A percentile compares a stretch with the other conserved stretches of the same genome.
Evolutionary conservation across 2,329 filamentous ascomycete species (phyloP).

Genomic region (Aspergillus sergii): DNA sequence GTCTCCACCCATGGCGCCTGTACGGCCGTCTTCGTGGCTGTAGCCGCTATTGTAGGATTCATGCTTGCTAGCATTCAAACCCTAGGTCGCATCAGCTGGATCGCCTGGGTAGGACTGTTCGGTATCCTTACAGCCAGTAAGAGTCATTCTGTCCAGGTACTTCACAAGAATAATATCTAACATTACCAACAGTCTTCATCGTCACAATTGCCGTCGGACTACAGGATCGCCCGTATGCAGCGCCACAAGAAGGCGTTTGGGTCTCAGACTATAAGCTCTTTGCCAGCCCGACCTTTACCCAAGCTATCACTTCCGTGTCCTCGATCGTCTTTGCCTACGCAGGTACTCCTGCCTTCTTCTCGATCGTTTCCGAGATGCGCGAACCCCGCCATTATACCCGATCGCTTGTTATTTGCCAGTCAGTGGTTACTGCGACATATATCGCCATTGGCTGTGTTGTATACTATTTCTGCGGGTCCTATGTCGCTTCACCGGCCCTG

Average conservation of each 20-base stretch:
- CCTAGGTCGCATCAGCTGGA: conserved; percentile 36
- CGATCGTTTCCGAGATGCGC: conserved; percentile 44
- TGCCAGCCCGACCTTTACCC: conserved; percentile 25
- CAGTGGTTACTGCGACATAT: conserved; percentile 38
- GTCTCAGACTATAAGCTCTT: conserved; percentile 33
- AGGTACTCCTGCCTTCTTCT: conserved; percentile 38
- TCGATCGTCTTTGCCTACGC: conserved; percentile 34
- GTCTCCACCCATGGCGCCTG: conserved; percentile 41
- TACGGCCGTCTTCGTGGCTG: conserved; percentile 29
- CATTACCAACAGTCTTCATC: conserved; percentile 22
- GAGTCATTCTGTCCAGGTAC: background rate
- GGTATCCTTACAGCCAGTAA: conserved; percentile 24
- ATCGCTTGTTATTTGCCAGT: conserved; percentile 37
- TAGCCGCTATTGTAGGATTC: conserved; percentile 26
- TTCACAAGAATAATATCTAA: conserved; percentile 1
- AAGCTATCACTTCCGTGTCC: conserved; percentile 32
- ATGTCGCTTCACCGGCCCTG: conserved; percentile 51
- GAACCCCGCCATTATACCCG: conserved; percentile 36
- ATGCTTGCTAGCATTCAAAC: conserved; percentile 37
- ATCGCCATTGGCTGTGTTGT: conserved; percentile 45
- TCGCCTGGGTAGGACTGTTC: conserved; percentile 38
- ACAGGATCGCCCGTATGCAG: conserved; percentile 38
- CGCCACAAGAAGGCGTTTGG: conserved; percentile 32
- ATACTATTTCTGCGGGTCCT: conserved; percentile 52
- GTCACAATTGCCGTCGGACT: conserved; percentile 33